Conservation (phyloP, 2,329 filamentous ascomycete species). For the Cercospora sp. region DNA sequence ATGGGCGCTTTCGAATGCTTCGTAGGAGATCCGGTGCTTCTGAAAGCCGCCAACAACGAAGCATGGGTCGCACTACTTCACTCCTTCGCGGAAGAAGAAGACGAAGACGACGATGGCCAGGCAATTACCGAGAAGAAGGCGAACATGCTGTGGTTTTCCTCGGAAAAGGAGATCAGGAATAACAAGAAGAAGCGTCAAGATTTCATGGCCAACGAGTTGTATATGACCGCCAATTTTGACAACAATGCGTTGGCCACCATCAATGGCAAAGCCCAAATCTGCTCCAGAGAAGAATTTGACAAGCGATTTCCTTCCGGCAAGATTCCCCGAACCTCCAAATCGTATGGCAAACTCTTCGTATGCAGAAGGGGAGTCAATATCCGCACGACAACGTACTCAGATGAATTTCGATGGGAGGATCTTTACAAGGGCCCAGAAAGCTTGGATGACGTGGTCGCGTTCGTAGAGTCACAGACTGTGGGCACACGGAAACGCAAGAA, state of each 20-base stretch:
- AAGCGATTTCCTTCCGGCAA: constrained; percentile 71
- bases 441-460: constrained; percentile 64
- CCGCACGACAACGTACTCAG: constrained; percentile 83
- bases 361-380: constrained; percentile 89
- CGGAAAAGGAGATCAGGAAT: constrained; percentile 83
- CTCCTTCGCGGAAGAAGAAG: constrained; percentile 72
- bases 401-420: constrained; percentile 91
- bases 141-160: constrained; percentile 94
- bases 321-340: constrained; percentile 69
- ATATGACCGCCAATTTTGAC: constrained; percentile 85
- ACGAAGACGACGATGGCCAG: constrained; percentile 58
- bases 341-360: constrained; percentile 83
- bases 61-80: constrained; percentile 91
- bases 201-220: constrained; percentile 80
- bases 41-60: constrained; percentile 87
- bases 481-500: constrained; percentile 59
- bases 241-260: constrained; percentile 84
- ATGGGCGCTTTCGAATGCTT: constrained; percentile 80
- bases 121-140: constrained; percentile 63
- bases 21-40: constrained; percentile 78
- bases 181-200: constrained; percentile 81
- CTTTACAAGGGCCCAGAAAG: constrained; percentile 70
- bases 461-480: constrained; percentile 72
- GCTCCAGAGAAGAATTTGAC: constrained; percentile 71
- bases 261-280: constrained; percentile 80